Base-by-base conservation (phyloP, 192 early-diverging fungal species). In the Nowakowskiella sp. region DNA sequence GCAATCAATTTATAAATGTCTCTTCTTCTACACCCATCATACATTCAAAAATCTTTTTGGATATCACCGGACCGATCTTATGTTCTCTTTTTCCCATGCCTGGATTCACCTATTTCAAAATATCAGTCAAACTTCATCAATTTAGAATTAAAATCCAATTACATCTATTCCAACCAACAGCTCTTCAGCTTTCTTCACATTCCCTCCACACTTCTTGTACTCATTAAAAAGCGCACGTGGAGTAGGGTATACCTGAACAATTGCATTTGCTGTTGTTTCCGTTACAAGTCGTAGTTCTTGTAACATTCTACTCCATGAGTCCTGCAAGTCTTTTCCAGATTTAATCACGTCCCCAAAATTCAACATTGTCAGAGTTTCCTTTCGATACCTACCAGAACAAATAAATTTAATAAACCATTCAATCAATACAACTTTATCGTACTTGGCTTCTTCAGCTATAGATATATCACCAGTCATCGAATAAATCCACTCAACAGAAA, bases 281-380 rank as follows among this genome's bases (percentile, higher is more conserved):
- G 63, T 53, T 16, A 16, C 29, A 33, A 36, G 19, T 13, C 46
- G 33, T 10, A 66, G 30, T 31, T 65, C 47, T 54, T 56, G 16
- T 42, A 66, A 47, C 62, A 68, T 68, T 29, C 50, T 56, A 33
- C n/a, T 13, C 65, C 53, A 68, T 3, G 66, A 65, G 30, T 68
- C 62, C 9, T 10, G 2, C 6, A 31, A 25, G 7, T 7, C 34
- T 9, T 49, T 31, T 4, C 66, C 66, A 21, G 63, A 66, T 36
- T 45, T 53, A 29, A 68, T 59, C 21, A 45, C 49, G 48, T 68
- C 66, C 24, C 56, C 62, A 27, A 66, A 68, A 8, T n/a, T 23
- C 10, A 66, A 49, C 0, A n/a, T n/a, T n/a, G 42, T 60, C 6
- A 56, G 47, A 42, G 22, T 53, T 47, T 60, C 53, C 19, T 45